Evolutionary conservation across 495 filamentous ascomycete species (phyloP).

Genomic region (Glonium stellatum): DNA sequence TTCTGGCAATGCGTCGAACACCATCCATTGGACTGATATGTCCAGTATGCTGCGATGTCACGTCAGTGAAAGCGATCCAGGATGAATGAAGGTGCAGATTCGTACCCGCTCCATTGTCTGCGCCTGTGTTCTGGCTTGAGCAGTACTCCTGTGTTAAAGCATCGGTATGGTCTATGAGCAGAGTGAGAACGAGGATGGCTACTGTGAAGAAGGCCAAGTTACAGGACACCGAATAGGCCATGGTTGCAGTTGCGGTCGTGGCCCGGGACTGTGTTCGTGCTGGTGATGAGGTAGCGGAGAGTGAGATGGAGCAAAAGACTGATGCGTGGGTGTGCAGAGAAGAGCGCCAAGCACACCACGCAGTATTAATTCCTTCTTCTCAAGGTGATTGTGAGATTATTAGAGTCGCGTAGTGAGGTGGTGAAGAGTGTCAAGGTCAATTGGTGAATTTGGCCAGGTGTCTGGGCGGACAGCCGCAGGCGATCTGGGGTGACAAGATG

Average conservation of each 20-base stretch:
- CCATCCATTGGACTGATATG: conserved; percentile 60
- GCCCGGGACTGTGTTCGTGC: no score
- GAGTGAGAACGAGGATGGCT: conserved; percentile 5
- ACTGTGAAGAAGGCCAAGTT: not conserved
- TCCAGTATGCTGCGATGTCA: conserved; percentile 41
- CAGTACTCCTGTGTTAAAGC: conserved; percentile 16
- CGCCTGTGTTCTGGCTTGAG: conserved; percentile 23
- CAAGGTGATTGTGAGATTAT: not conserved
- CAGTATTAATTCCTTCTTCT: no score
- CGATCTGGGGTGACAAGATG: not conserved
- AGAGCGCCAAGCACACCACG: no score
- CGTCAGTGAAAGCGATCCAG: not conserved
- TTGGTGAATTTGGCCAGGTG: not conserved
- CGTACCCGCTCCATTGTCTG: conserved; percentile 11
- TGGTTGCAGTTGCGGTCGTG: not conserved
- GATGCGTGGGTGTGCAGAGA: not conserved
- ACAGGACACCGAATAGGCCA: not conserved
- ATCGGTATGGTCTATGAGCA: conserved; percentile 1
- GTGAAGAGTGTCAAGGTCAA: not conserved
- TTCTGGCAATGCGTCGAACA: conserved; percentile 50
- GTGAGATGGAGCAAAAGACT: no score
- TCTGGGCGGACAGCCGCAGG: not conserved
- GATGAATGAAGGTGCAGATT: not conserved
- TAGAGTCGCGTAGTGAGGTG: not conserved
- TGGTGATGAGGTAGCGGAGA: no score